Conservation (phyloP, 768 basidiomycete species). For the Pleurotus cornucopiae region DNA sequence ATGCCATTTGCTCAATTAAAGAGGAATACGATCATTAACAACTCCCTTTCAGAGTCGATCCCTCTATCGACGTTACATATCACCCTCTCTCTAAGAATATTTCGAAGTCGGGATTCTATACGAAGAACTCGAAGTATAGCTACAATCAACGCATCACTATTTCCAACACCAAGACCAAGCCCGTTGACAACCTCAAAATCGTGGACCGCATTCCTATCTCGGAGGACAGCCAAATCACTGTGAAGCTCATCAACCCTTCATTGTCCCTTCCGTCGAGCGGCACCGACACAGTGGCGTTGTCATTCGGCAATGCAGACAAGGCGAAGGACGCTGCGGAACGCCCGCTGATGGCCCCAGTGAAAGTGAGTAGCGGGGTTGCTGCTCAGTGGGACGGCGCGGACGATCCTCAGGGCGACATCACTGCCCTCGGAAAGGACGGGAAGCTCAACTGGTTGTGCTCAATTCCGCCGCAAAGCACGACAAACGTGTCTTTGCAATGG, state of each 20-base stretch:
- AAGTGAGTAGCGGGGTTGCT: slow-evolving; percentile 22
- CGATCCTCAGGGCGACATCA: slow-evolving; percentile 18
- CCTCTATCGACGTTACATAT: slow-evolving; percentile 36
- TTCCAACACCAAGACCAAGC: slow-evolving; percentile 29
- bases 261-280: slow-evolving; percentile 17
- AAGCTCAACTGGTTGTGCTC: slow-evolving; percentile 28
- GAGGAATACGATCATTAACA: neutral
- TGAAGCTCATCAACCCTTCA: slow-evolving; percentile 34
- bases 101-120: slow-evolving; percentile 29
- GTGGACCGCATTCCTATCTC: slow-evolving; percentile 36
- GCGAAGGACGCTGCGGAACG: slow-evolving; percentile 9
- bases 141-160: slow-evolving; percentile 35
- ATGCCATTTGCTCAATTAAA: slow-evolving; percentile 9
- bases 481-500: slow-evolving; percentile 18
- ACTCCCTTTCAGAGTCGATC: slow-evolving; percentile 26
- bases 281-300: neutral
- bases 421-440: slow-evolving; percentile 24
- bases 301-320: neutral
- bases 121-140: slow-evolving; percentile 24
- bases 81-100: slow-evolving; percentile 30
- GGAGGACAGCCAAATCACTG: slow-evolving; percentile 31
- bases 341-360: slow-evolving; percentile 17
- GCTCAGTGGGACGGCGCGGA: slow-evolving; percentile 37
- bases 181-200: slow-evolving; percentile 27
- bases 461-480: slow-evolving; percentile 24